These are phyloP conservation scores for Fusarium burgessii DNA, from an alignment of 2,329 filamentous ascomycete species.

Conservation along the genomic window DNA sequence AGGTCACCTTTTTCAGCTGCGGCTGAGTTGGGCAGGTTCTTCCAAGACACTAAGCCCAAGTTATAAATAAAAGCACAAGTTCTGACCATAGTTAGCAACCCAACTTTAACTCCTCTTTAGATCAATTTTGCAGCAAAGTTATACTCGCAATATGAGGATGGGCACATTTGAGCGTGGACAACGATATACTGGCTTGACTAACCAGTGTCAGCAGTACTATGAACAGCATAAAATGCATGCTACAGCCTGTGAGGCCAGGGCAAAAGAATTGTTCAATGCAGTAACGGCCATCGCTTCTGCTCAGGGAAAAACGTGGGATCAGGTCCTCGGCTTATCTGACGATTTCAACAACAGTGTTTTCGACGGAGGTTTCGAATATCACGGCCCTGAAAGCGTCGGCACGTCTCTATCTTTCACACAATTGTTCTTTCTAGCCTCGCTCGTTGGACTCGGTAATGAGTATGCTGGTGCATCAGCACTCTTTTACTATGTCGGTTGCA, in stretches of 20 bases:
- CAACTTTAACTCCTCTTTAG: rapidly evolving
- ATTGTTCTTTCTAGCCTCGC: not conserved
- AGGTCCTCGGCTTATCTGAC: not conserved
- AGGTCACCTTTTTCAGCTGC: not conserved
- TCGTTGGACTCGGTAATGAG: not conserved
- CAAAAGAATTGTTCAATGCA: not conserved
- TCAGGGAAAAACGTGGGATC: not conserved
- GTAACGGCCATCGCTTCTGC: rapidly evolving
- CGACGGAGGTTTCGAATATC: not conserved
- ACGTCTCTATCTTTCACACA: not conserved
- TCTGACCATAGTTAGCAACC: rapidly evolving
- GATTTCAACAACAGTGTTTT: not conserved
- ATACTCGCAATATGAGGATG: not conserved
- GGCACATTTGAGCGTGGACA: not conserved
- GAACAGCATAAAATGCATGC: not conserved
- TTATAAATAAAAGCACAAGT: rapidly evolving
- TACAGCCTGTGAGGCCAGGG: not conserved
- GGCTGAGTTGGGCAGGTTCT: not conserved
- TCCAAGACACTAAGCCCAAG: rapidly evolving
- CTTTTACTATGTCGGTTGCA: not conserved
- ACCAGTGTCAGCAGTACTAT: not conserved
- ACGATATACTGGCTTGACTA: not conserved
- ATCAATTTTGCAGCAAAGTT: rapidly evolving
- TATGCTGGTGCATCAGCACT: not conserved
- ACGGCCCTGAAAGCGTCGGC: not conserved